phyloP scores from a whole-genome alignment of 768 basidiomycete genomes.

The Gymnopilus dilepis region DNA sequence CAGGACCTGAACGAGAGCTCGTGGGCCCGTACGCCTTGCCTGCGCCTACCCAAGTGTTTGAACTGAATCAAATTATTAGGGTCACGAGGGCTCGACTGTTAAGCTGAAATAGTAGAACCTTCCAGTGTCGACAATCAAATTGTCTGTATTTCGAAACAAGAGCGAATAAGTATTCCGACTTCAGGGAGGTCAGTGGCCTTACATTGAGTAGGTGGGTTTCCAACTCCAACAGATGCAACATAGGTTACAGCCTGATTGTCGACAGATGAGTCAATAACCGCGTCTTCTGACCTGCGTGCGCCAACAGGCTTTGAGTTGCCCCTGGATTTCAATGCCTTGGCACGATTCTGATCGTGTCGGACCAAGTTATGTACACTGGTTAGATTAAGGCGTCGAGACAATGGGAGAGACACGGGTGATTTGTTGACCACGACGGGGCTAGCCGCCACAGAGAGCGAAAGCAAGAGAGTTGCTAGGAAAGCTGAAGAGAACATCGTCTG shows the following conservation, averaged over 20 bases:
- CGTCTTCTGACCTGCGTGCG: constrained; percentile 30
- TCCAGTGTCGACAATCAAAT: background rate
- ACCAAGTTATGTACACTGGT: constrained; percentile 54
- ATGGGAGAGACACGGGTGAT: constrained; percentile 48
- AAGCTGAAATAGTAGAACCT: background rate
- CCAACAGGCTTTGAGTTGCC: constrained; percentile 38
- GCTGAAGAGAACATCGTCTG: constrained; percentile 30
- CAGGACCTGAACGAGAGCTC: constrained; percentile 51
- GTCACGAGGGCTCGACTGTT: constrained; percentile 44
- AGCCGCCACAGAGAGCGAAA: constrained; percentile 51
- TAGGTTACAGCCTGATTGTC: constrained; percentile 46
- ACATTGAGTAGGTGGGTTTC: constrained; percentile 61
- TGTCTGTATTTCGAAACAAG: constrained; percentile 39
- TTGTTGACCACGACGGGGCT: constrained; percentile 47
- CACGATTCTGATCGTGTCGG: constrained; percentile 55
- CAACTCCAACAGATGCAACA: constrained; percentile 54
- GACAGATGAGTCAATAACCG: constrained; percentile 48
- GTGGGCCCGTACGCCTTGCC: constrained; percentile 49
- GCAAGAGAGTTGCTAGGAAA: constrained; percentile 48
- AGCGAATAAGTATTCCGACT: background rate
- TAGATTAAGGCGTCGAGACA: constrained; percentile 58
- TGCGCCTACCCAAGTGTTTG: constrained; percentile 77
- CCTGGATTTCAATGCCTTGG: constrained; percentile 44
- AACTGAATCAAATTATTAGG: constrained; percentile 53
- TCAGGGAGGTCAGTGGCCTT: constrained; percentile 20